These are phyloP conservation scores for Lepidium didymum DNA, from an alignment of 345 rosid species.

Conservation along the genomic window DNA sequence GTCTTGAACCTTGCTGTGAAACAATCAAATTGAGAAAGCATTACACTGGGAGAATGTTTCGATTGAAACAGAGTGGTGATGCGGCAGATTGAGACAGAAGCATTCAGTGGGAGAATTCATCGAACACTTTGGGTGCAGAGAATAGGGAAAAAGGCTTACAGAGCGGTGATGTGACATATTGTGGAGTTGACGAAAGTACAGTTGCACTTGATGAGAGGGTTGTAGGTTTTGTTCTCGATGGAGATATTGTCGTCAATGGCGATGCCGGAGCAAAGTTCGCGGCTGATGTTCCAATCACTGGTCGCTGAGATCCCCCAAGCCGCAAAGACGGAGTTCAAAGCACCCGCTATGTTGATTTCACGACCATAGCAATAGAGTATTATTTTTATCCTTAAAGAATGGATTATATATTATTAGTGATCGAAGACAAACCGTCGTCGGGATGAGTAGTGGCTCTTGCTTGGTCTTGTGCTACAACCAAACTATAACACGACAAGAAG, in stretches of 20 bases:
- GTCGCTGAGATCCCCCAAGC: constrained; percentile 3
- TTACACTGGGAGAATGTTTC: background rate
- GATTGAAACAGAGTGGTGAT: too few relatives aligned
- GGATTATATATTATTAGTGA: too few relatives aligned
- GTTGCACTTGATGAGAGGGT: constrained; percentile 48
- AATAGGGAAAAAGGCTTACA: background rate
- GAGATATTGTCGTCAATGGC: constrained; percentile 20
- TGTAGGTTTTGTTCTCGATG: background rate
- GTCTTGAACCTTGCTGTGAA: constrained; percentile 29
- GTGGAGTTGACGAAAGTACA: constrained; percentile 31
- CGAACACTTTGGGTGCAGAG: background rate
- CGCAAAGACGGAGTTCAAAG: too few relatives aligned
- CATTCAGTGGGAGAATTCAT: background rate
- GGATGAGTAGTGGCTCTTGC: too few relatives aligned
- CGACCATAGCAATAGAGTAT: too few relatives aligned
- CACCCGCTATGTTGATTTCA: too few relatives aligned
- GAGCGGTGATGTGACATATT: constrained; percentile 28
- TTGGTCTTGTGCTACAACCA: too few relatives aligned
- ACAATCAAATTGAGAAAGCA: background rate
- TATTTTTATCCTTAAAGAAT: too few relatives aligned
- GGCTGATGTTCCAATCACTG: constrained; percentile 40
- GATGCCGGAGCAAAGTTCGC: constrained; percentile 45
- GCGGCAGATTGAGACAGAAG: too few relatives aligned
- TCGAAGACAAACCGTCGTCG: too few relatives aligned
- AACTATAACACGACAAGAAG: too few relatives aligned